Evolutionary conservation across 495 filamentous ascomycete genomes (phyloP).

Genomic region (Penicillium arizonense): DNA sequence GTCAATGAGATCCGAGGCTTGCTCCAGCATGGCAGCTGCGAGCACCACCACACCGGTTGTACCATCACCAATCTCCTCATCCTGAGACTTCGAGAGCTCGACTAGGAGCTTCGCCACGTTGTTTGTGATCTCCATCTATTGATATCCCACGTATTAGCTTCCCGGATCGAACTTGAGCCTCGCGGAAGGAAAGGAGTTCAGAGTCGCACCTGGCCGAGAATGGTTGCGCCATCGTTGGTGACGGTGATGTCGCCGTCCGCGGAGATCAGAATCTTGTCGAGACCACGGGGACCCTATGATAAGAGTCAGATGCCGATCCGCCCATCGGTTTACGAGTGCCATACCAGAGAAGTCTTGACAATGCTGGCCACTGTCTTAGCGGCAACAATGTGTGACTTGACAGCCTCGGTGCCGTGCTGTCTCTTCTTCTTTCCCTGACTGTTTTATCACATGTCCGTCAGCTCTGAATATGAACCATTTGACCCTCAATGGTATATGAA

Average conservation of each 20-base stretch:
- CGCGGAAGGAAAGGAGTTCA: slow-evolving; percentile 8
- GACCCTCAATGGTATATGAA: not conserved
- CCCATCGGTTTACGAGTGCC: slow-evolving; percentile 2
- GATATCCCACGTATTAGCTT: slow-evolving; percentile 16
- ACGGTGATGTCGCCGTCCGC: slow-evolving; percentile 99
- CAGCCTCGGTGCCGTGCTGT: slow-evolving; percentile 91
- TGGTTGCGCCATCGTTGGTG: slow-evolving; percentile 98
- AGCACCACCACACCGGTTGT: slow-evolving; percentile 98
- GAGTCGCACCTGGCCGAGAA: slow-evolving; percentile 71
- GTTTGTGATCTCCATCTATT: slow-evolving; percentile 95
- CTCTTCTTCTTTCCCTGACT: slow-evolving; percentile 98
- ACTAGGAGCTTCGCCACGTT: slow-evolving; percentile 96
- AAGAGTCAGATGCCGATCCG: slow-evolving; percentile 16
- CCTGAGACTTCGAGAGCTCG: slow-evolving; percentile 97
- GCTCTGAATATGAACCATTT: not conserved
- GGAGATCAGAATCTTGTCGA: slow-evolving; percentile 99
- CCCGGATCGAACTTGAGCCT: not conserved
- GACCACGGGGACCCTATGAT: slow-evolving; percentile 77
- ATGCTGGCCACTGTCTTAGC: slow-evolving; percentile 95
- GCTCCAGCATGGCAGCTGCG: slow-evolving; percentile 91
- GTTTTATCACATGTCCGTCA: slow-evolving; percentile 19
- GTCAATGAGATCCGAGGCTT: slow-evolving; percentile 97
- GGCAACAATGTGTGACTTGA: slow-evolving; percentile 96
- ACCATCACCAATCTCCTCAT: slow-evolving; percentile 98
- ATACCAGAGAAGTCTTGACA: slow-evolving; percentile 88